These are phyloP conservation scores for Apiotrichum porosum DNA, from an alignment of 1,284 basidiomycete genomes.

Conservation along the genomic window DNA sequence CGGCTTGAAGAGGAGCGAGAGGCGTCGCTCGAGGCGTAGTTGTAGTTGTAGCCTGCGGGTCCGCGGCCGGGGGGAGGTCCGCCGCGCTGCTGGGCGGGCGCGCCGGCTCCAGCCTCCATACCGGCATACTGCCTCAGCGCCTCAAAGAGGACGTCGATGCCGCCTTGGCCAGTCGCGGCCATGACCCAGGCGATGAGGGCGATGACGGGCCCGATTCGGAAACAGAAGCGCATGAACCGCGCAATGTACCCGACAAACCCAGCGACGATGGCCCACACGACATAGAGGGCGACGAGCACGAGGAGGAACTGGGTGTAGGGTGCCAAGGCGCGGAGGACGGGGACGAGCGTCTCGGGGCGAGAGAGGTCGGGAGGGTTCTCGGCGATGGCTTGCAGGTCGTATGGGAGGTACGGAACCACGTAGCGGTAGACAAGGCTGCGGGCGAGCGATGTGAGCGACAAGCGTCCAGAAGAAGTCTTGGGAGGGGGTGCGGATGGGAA, in stretches of 20 bases:
- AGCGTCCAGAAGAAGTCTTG: background rate
- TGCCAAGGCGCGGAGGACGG: conserved; percentile 26
- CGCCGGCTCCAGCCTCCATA: conserved; percentile 1
- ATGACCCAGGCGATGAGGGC: conserved; percentile 41
- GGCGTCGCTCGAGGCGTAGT: background rate
- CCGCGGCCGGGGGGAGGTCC: background rate
- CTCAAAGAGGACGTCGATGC: conserved; percentile 35
- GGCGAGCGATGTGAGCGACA: conserved; percentile 10
- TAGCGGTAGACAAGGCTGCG: conserved; percentile 17
- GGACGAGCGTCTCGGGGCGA: conserved; percentile 33
- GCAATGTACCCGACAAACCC: conserved; percentile 34
- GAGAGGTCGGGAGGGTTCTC: conserved; percentile 34
- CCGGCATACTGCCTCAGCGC: conserved; percentile 37
- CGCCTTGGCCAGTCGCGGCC: conserved; percentile 40
- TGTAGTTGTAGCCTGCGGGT: background rate
- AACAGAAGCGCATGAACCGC: conserved; percentile 38
- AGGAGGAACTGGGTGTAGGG: conserved; percentile 37
- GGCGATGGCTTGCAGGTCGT: conserved; percentile 26
- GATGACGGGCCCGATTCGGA: conserved; percentile 38
- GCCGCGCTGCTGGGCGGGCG: background rate
- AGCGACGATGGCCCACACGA: conserved; percentile 35
- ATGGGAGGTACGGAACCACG: conserved; percentile 30
- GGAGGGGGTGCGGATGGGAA: background rate
- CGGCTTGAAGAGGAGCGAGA: background rate
- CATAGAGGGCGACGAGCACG: conserved; percentile 35